Conservation (phyloP, 495 filamentous ascomycete species). For the Trichoderma parareesei region DNA sequence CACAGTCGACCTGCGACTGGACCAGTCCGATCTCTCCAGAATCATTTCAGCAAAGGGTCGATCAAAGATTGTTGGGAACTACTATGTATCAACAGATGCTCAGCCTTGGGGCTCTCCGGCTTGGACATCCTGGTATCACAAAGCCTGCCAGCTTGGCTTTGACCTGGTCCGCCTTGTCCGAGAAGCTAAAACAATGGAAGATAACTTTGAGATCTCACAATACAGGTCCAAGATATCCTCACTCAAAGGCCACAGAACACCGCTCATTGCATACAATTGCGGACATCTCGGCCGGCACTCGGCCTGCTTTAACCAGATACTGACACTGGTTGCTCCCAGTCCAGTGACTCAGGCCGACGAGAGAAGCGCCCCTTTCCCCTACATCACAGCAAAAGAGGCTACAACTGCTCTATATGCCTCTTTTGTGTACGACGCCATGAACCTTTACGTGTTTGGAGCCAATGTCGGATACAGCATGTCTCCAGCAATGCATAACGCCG, state of each 20-base stretch:
- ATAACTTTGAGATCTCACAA: constrained; percentile 49
- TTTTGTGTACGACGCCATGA: constrained; percentile 49
- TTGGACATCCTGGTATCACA: constrained; percentile 44
- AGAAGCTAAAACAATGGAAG: constrained; percentile 41
- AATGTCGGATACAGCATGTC: constrained; percentile 63
- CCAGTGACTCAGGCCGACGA: constrained; percentile 8
- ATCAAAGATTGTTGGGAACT: constrained; percentile 60
- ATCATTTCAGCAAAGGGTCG: constrained; percentile 46
- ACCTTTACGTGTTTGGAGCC: constrained; percentile 64
- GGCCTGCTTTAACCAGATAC: constrained; percentile 56
- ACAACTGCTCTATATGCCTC: constrained; percentile 45
- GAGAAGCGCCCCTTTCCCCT: constrained; percentile 15
- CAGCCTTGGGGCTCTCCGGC: constrained; percentile 49
- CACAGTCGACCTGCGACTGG: constrained; percentile 51
- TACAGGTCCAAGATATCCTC: constrained; percentile 39
- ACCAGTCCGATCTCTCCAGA: constrained; percentile 34
- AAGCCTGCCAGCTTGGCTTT: constrained; percentile 50
- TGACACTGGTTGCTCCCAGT: constrained; percentile 47
- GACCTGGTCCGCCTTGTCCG: constrained; percentile 55
- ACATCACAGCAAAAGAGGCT: constrained; percentile 52
- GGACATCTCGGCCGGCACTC: constrained; percentile 55
- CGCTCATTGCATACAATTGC: constrained; percentile 61
- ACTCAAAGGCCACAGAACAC: constrained; percentile 36
- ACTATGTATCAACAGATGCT: constrained; percentile 32
- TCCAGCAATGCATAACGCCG: constrained; percentile 69